Evolutionary conservation across 1,284 basidiomycete genomes (phyloP).

Genomic region (Melanopsichium pennsylvanicum): DNA sequence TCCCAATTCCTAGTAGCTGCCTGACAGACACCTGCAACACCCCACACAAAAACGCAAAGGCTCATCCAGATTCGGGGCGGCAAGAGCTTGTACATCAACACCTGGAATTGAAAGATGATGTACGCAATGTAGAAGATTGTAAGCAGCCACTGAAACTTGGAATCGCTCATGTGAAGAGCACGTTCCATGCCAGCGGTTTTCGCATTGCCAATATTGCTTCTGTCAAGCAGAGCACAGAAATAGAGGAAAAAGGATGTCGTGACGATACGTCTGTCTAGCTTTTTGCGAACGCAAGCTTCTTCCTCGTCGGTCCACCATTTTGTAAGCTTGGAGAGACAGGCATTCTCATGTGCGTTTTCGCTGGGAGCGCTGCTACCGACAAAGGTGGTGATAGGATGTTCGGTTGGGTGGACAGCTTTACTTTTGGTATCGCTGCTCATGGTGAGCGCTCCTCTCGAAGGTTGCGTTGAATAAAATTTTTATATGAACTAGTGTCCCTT

Average conservation of each 20-base stretch:
- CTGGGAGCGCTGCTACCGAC: background rate
- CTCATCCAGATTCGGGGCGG: slow-evolving; percentile 52
- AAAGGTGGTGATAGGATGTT: background rate
- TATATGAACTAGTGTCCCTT: too few relatives aligned
- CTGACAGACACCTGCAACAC: slow-evolving; percentile 47
- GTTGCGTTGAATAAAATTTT: too few relatives aligned
- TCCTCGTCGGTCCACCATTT: slow-evolving; percentile 57
- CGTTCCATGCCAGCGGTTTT: slow-evolving; percentile 52
- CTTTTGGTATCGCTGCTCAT: slow-evolving; percentile 5
- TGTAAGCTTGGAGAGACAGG: slow-evolving; percentile 16
- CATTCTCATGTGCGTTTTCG: background rate
- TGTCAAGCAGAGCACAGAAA: slow-evolving; percentile 37
- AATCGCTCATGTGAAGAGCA: slow-evolving; percentile 40
- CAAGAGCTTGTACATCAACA: slow-evolving; percentile 54
- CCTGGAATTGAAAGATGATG: slow-evolving; percentile 52
- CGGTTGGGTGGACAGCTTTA: background rate
- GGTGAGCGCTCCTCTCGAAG: too few relatives aligned
- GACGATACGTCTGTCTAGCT: slow-evolving; percentile 47
- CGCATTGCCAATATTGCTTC: slow-evolving; percentile 53
- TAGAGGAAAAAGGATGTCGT: slow-evolving; percentile 36
- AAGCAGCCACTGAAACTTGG: slow-evolving; percentile 58
- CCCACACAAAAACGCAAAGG: slow-evolving; percentile 56
- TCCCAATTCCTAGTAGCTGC: slow-evolving; percentile 49
- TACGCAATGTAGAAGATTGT: slow-evolving; percentile 60
- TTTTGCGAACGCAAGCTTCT: slow-evolving; percentile 36